Conservation (phyloP, 495 filamentous ascomycete genomes). For the Tuber calosporum region DNA sequence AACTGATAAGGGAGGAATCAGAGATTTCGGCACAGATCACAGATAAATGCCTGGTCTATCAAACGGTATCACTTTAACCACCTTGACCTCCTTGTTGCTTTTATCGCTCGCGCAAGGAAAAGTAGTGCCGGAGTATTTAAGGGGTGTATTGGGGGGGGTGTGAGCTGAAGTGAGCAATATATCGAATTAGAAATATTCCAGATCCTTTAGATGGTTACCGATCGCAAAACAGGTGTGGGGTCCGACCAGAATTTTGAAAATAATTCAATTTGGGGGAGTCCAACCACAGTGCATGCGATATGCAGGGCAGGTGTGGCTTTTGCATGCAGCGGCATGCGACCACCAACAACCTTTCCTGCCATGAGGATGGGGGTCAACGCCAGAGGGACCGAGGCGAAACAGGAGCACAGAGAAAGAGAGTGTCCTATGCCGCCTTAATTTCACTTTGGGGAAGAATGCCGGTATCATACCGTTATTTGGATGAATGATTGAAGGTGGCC, state of each 20-base stretch:
- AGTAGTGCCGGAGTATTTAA: background rate
- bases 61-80: background rate
- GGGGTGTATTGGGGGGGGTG: background rate
- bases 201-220: background rate
- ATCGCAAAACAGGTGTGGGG: background rate
- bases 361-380: background rate
- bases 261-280: background rate
- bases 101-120: background rate
- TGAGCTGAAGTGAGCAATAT: background rate
- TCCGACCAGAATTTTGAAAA: background rate
- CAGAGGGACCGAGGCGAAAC: background rate
- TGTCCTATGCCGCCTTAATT: background rate
- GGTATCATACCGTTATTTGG: no score
- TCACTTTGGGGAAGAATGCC: background rate
- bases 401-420: background rate
- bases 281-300: background rate
- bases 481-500: background rate
- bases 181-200: constrained; percentile 6
- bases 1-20: constrained; percentile 5
- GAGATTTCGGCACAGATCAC: constrained; percentile 1
- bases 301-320: constrained; percentile 1
- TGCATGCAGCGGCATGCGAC: background rate
- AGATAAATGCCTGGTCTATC: background rate
- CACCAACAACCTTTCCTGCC: background rate
- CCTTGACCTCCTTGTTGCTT: background rate